phyloP scores from a whole-genome alignment of 139 green algal species.

The Deuterostichococcus epilithicus region DNA sequence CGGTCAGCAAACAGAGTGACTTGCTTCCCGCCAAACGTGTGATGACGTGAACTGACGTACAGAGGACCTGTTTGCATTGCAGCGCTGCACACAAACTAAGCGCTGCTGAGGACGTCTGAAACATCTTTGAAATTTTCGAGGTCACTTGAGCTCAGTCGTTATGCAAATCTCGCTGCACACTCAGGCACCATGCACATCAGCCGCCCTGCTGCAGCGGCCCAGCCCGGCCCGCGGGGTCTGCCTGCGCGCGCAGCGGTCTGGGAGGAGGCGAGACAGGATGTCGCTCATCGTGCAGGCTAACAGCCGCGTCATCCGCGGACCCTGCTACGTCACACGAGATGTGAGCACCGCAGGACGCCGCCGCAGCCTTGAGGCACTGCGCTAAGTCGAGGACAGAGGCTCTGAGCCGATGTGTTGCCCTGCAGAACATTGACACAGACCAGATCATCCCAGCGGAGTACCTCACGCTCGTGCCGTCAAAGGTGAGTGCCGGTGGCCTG shows the following conservation, averaged over 20 bases:
- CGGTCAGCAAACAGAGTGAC: too few species aligned
- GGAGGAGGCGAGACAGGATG: not conserved
- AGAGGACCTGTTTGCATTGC: too few species aligned
- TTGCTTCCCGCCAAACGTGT: too few species aligned
- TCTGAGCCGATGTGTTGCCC: not conserved
- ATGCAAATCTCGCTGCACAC: not conserved
- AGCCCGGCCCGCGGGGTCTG: not conserved
- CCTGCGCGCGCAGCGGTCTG: not conserved
- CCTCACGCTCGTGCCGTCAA: conserved; percentile 89
- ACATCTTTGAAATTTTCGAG: too few species aligned
- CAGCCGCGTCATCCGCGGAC: conserved; percentile 53
- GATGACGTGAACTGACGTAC: too few species aligned
- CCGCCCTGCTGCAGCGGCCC: conserved; percentile 7
- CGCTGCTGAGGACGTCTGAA: too few species aligned
- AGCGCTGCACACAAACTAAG: too few species aligned
- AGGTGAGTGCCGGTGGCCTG: conserved; percentile 55
- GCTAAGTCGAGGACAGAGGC: too few species aligned
- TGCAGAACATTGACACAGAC: conserved; percentile 96
- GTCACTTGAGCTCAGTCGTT: too few species aligned
- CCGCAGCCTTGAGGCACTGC: too few species aligned
- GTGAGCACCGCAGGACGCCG: too few species aligned
- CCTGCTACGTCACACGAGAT: conserved; percentile 73
- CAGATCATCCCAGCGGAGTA: conserved; percentile 97
- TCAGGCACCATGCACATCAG: not conserved
- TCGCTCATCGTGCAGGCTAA: conserved; percentile 35